Percentiles rank a stretch among this genome's conserved stretches.
These are phyloP conservation scores for Guillardia theta DNA, from an alignment of 78 protist genomes.

Conservation along the genomic window DNA sequence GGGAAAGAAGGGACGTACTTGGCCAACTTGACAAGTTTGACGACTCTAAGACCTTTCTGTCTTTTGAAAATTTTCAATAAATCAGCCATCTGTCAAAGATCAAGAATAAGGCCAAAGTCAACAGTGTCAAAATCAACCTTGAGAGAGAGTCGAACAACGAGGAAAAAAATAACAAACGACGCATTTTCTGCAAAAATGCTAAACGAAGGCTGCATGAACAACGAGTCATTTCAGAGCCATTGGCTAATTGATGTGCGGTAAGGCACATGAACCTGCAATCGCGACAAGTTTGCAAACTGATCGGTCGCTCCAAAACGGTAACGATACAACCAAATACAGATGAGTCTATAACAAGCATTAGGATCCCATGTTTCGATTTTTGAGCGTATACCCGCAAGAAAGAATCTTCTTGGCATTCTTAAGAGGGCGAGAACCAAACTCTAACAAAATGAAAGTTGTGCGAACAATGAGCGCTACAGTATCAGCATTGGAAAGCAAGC, in stretches of 20 bases:
- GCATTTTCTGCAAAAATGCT: background rate
- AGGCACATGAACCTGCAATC: too few species aligned
- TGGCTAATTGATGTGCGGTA: too few species aligned
- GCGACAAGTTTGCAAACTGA: too few species aligned
- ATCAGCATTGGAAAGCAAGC: too few species aligned
- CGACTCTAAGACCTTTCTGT: background rate
- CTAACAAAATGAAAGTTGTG: background rate
- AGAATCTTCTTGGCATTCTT: background rate
- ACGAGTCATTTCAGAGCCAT: too few species aligned
- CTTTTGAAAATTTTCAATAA: background rate
- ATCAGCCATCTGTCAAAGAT: too few species aligned
- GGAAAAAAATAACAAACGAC: background rate
- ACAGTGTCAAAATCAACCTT: too few species aligned
- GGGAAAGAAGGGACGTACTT: background rate
- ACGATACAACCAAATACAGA: background rate
- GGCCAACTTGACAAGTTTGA: background rate
- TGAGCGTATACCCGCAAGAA: background rate
- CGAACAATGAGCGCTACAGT: background rate
- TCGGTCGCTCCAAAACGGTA: background rate
- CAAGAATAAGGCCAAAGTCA: too few species aligned
- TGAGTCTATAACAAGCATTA: too few species aligned
- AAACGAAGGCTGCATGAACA: background rate
- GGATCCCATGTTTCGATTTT: too few species aligned
- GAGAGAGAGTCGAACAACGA: background rate
- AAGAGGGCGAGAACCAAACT: background rate